phyloP scores from a whole-genome alignment of 2,329 filamentous ascomycete species.

The Talaromyces sp. region DNA sequence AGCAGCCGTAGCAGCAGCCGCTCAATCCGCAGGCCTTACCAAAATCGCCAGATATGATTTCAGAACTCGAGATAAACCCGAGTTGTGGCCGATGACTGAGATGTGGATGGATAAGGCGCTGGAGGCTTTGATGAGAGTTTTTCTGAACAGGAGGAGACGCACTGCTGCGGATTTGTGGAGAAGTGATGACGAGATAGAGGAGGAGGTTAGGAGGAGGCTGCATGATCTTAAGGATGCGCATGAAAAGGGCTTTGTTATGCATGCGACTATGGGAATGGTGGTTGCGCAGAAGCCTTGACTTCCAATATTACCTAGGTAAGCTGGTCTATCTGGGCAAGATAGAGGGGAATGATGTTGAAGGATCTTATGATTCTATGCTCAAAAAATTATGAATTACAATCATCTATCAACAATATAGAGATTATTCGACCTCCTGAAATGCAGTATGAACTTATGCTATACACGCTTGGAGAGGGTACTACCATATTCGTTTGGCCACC shows the following conservation, averaged over 20 bases:
- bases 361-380: too few relatives aligned
- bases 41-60: background rate
- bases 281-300: background rate
- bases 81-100: background rate
- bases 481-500: slow-evolving; percentile 97
- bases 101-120: background rate
- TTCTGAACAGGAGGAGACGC: background rate
- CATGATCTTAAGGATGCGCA: background rate
- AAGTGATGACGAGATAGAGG: background rate
- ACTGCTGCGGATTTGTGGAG: background rate
- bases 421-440: background rate
- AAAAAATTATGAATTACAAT: background rate
- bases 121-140: background rate
- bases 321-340: too few relatives aligned
- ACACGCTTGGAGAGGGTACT: background rate
- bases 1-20: background rate
- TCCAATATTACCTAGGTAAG: background rate
- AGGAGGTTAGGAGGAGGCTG: background rate
- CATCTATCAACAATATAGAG: background rate
- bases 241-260: background rate
- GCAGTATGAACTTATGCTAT: background rate
- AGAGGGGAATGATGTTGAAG: background rate
- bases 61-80: slow-evolving; percentile 5
- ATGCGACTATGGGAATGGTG: slow-evolving; percentile 5
- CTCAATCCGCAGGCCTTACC: background rate